Percentiles rank a stretch among this genome's conserved stretches.
Evolutionary conservation across 2,329 filamentous ascomycete genomes (phyloP).

Genomic region (Aspergillus brasiliensis): DNA sequence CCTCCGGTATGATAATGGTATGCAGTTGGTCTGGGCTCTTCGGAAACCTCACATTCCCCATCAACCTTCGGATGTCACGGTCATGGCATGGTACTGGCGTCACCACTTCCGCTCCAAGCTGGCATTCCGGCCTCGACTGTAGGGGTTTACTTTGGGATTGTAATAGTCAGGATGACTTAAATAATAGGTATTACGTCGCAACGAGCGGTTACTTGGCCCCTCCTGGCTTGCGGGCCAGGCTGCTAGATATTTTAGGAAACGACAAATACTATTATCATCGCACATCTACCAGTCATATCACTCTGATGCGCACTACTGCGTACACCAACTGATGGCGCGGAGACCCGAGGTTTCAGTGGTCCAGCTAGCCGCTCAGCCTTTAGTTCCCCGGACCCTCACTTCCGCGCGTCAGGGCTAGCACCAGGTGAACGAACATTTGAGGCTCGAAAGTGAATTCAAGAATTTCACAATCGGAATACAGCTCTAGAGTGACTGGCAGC

Average conservation of each 20-base stretch:
- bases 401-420: not conserved
- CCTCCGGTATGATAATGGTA: not conserved
- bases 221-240: too few species aligned
- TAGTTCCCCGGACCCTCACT: not conserved
- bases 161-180: too few species aligned
- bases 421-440: not conserved
- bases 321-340: too few species aligned
- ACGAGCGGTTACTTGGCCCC: too few species aligned
- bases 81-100: not conserved
- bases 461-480: not conserved
- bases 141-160: too few species aligned
- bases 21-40: not conserved
- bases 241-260: too few species aligned
- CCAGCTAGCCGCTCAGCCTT: not conserved
- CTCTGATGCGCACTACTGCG: too few species aligned
- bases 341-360: too few species aligned
- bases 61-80: not conserved
- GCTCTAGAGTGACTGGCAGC: not conserved
- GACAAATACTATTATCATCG: too few species aligned
- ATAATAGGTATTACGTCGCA: too few species aligned
- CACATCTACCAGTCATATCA: too few species aligned
- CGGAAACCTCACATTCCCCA: not conserved
- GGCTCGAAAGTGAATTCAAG: not conserved
- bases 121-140: not conserved
- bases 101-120: not conserved